A percentile compares a stretch with the other conserved stretches of the same genome.
These are phyloP conservation scores for Plantago lanceolata DNA, from an alignment of 305 asterid genomes.

Conservation along the genomic window DNA sequence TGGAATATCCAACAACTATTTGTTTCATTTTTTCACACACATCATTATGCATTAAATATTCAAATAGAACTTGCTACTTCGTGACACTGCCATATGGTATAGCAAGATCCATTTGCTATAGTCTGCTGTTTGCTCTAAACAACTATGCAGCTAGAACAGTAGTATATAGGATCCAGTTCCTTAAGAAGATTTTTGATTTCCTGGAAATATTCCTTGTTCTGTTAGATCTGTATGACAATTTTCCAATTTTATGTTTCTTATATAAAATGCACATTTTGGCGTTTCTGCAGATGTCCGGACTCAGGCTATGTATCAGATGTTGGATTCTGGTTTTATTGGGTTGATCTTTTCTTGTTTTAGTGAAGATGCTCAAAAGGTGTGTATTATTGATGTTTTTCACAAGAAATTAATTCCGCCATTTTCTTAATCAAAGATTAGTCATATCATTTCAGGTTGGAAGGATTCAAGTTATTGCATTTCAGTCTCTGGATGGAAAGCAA, in stretches of 20 bases:
- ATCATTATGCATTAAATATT: no score
- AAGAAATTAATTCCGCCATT: constrained; percentile 10
- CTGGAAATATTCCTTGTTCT: constrained; percentile 8
- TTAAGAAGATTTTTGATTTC: neutral
- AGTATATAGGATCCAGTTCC: neutral
- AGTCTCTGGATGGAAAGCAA: constrained; percentile 94
- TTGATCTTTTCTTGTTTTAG: constrained; percentile 96
- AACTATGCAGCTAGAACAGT: neutral
- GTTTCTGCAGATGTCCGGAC: constrained; percentile 82
- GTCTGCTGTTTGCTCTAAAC: neutral
- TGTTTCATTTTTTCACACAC: no score
- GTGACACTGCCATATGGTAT: neutral
- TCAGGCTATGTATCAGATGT: constrained; percentile 96
- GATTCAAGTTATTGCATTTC: constrained; percentile 94
- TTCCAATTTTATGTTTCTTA: constrained; percentile 1
- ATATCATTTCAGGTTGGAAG: constrained; percentile 69
- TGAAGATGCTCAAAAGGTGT: constrained; percentile 96
- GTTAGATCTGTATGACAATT: constrained; percentile 2
- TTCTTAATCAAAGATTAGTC: constrained; percentile 20
- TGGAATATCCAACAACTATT: no score
- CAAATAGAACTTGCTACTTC: neutral
- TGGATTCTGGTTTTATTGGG: constrained; percentile 97
- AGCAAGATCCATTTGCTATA: neutral
- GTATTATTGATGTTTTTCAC: constrained; percentile 16
- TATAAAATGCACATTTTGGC: constrained; percentile 24